These are phyloP conservation scores for Begonia loranthoides DNA, from an alignment of 306 rosid genomes.

Conservation along the genomic window DNA sequence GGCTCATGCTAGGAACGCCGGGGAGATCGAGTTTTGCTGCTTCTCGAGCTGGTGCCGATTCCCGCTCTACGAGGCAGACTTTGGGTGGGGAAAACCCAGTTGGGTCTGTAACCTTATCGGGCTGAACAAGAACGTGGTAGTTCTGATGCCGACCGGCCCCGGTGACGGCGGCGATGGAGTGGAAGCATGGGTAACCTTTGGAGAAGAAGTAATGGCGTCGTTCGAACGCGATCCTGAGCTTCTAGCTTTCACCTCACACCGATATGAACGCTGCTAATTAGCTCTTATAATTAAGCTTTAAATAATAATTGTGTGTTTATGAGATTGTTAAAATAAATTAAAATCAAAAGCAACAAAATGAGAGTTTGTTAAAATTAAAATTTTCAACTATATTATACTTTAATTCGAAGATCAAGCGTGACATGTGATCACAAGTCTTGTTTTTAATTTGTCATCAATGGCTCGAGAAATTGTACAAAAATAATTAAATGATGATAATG, in stretches of 20 bases:
- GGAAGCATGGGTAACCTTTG: slow-evolving; percentile 22
- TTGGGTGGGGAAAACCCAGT: slow-evolving; percentile 30
- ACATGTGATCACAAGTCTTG: too few relatives aligned
- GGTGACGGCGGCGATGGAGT: slow-evolving; percentile 10
- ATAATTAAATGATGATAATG: too few relatives aligned
- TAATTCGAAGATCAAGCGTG: too few relatives aligned
- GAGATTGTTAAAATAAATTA: too few relatives aligned
- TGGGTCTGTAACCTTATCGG: slow-evolving; percentile 17
- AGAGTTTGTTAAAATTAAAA: too few relatives aligned
- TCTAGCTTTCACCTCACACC: not conserved
- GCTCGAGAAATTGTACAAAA: too few relatives aligned
- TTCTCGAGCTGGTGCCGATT: slow-evolving; percentile 17
- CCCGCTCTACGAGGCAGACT: slow-evolving; percentile 18
- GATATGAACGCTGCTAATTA: too few relatives aligned
- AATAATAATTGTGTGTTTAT: too few relatives aligned
- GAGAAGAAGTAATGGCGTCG: slow-evolving; percentile 13
- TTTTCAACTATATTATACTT: too few relatives aligned
- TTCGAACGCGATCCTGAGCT: slow-evolving; percentile 4
- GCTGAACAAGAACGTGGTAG: slow-evolving; percentile 6
- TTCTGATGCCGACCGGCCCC: slow-evolving; percentile 4
- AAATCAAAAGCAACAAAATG: too few relatives aligned
- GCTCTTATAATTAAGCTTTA: too few relatives aligned
- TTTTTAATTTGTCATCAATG: too few relatives aligned
- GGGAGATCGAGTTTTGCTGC: slow-evolving; percentile 12
- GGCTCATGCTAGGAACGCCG: not conserved